Evolutionary conservation across 768 basidiomycete species (phyloP).

Genomic region (Paxillus rubicundulus): DNA sequence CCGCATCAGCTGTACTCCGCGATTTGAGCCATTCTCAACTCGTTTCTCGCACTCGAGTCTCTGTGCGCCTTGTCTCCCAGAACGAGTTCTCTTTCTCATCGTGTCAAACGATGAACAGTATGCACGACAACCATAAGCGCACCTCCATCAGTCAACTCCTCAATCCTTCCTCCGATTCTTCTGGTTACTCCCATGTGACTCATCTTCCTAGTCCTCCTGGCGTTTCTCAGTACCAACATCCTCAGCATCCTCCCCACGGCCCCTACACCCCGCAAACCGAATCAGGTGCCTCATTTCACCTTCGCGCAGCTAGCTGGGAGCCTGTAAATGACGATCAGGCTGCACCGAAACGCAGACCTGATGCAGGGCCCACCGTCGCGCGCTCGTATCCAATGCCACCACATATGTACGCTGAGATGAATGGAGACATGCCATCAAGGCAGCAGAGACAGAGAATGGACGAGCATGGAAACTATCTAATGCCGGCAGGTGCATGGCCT

Average conservation of each 20-base stretch:
- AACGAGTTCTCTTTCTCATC: constrained; percentile 13
- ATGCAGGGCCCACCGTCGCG: constrained; percentile 30
- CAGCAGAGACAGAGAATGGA: constrained; percentile 31
- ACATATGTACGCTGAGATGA: constrained; percentile 35
- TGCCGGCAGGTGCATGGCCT: constrained; percentile 33
- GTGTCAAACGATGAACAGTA: constrained; percentile 36
- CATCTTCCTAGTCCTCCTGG: constrained; percentile 27
- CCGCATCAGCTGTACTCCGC: constrained; percentile 31
- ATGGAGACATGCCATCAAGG: constrained; percentile 30
- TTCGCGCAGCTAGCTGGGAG: constrained; percentile 65
- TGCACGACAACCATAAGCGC: constrained; percentile 46
- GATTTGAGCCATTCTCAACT: constrained; percentile 29
- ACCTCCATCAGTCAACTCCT: constrained; percentile 51
- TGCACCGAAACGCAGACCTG: constrained; percentile 35
- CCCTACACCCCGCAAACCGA: constrained; percentile 30
- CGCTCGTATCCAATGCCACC: constrained; percentile 35
- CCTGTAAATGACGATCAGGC: constrained; percentile 35
- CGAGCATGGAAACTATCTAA: constrained; percentile 28
- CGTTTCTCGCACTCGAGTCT: constrained; percentile 15
- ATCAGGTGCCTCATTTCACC: constrained; percentile 42
- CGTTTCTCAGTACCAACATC: constrained; percentile 30
- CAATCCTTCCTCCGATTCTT: constrained; percentile 44
- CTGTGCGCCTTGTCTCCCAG: constrained; percentile 5
- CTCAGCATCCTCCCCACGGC: constrained; percentile 22
- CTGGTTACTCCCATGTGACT: constrained; percentile 31